phyloP scores from a whole-genome alignment of 495 filamentous ascomycete genomes.

The Thermothielavioides terrestris region DNA sequence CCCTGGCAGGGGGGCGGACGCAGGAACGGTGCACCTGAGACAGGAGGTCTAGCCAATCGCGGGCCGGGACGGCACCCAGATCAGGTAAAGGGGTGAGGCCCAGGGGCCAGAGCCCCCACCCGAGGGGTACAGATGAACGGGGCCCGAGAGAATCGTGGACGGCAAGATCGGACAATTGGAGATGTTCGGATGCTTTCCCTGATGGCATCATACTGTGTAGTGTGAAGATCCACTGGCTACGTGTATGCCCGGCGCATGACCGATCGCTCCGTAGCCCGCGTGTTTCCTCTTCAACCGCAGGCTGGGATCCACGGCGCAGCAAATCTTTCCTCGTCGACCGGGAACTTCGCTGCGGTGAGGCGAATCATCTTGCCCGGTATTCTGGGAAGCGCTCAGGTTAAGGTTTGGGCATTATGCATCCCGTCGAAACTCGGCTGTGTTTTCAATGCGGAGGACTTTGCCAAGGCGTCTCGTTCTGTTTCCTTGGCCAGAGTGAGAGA shows the following conservation, averaged over 20 bases:
- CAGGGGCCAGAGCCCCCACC: neutral
- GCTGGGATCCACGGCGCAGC: neutral
- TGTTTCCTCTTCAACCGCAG: conserved; percentile 2
- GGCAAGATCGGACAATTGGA: too few relatives aligned
- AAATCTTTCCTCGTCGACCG: conserved; percentile 2
- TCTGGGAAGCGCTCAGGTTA: neutral
- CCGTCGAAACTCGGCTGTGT: conserved; percentile 7
- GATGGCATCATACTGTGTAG: too few relatives aligned
- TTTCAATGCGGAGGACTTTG: conserved; percentile 3
- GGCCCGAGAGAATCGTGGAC: too few relatives aligned
- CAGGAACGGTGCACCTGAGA: conserved; percentile 28
- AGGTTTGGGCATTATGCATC: neutral
- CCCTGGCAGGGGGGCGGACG: conserved; percentile 18
- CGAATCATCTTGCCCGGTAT: conserved; percentile 14
- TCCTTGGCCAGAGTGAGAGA: neutral
- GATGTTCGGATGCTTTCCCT: too few relatives aligned
- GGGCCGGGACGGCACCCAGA: neutral
- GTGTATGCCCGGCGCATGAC: too few relatives aligned
- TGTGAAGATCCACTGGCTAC: too few relatives aligned
- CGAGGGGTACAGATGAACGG: neutral
- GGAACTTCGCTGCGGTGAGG: conserved; percentile 13
- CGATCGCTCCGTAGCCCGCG: conserved; percentile 1
- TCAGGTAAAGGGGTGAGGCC: conserved; percentile 15
- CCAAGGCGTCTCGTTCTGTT: conserved; percentile 6
- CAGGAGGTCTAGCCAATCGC: conserved; percentile 22